Base-by-base conservation (phyloP, 768 basidiomycete species). In the Rhizopogon vesiculosus region DNA sequence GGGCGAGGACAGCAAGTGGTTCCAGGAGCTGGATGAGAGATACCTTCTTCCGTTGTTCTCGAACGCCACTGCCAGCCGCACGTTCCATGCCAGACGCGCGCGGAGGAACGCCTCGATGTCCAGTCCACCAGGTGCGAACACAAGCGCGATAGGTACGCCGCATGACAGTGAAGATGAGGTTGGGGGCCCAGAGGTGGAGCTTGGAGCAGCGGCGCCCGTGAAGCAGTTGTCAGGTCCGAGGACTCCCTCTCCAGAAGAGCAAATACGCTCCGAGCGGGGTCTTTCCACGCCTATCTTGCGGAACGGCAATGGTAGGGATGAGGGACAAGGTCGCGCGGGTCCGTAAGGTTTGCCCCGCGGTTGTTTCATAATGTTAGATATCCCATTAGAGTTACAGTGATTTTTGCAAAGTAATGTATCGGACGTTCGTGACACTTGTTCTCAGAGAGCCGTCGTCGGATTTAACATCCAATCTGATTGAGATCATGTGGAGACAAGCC, bases 21-120 rank as follows among this genome's bases (percentile, higher is more conserved):
- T 98, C 85, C 93, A 94, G 62, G 80, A 87, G 44, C 73, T 99
- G 40, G 96, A 99, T 71, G 94, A 99, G 73, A 81, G 93, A 60
- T 99, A 96, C 69, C 75, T 99, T 18, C 72, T 98, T 3, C 95
- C 95, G 19, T 75, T 98, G 39, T 98, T 93, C 75, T 92, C 91
- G 46, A 94, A 94, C 65, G 91, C 90, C 15, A 93, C 92, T 0
- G 92, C 92, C 16, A 91, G 88, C 60, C 78, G 91, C 62, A 87
- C 87, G 58, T 92, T 91, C 77, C 86, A 93, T 63, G 91, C 91
- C 3, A 82, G 89, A 31, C 75, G 82, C 46, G 86, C 86, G 6
- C 78, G 87, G 45, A 74, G 85, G 58, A 70, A 70, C 13, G 65
- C 73, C 5, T 67, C 75, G 15, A 71, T 66, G 2, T 57, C 64